These are phyloP conservation scores for Vitis vinifera DNA, from an alignment of 164 flowering plant genomes.

Conservation along the genomic window ASM3070453v1 NC_081814.1:7478001-7478500, in stretches of 20 bases:
- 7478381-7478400: too few relatives aligned
- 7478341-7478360: conserved; percentile 45
- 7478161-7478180: conserved; percentile 61
- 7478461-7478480: too few relatives aligned
- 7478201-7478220: conserved; percentile 55
- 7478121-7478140: conserved; percentile 54
- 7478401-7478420: too few relatives aligned
- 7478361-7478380: conserved; percentile 69
- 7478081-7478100: conserved; percentile 21
- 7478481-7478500: too few relatives aligned
- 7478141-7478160: conserved; percentile 46
- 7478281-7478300: conserved; percentile 11
- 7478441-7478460: too few relatives aligned
- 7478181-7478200: conserved; percentile 53
- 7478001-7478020: conserved; percentile 39
- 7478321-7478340: conserved; percentile 24
- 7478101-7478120: conserved; percentile 38
- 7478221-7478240: conserved; percentile 57
- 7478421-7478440: too few relatives aligned
- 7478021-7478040: conserved; percentile 24
- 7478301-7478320: not conserved
- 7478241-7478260: conserved; percentile 56
- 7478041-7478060: conserved; percentile 8
- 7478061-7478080: conserved; percentile 23
- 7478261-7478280: conserved; percentile 28